Base-by-base conservation (phyloP, 2,329 filamentous ascomycete genomes). In the Paecilomyces variotii region DNA sequence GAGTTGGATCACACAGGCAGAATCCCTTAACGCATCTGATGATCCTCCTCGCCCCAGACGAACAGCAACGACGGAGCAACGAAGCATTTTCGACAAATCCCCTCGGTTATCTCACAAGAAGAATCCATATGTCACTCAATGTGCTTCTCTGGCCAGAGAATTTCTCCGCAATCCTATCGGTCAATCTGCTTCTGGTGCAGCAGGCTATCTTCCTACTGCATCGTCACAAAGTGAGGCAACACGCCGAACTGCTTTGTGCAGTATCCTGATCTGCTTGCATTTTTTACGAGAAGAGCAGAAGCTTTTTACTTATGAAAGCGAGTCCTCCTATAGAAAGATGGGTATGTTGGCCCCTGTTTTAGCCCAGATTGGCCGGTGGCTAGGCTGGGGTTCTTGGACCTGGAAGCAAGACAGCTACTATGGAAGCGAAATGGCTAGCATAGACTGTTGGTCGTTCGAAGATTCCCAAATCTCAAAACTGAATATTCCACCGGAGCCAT, bases 221-320 rank as follows among this genome's bases (percentile, higher is more conserved):
- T 71, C 67, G 62, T 75, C 81, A 56, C 82, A 79, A 57, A 77
- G 82, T 39, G 75, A 77, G 56, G 83, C 84, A 58, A 79, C 80
- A 55, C 82, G 85, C 51, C 80, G 82, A 58, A 86, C 85, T 57
- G 80, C 88, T 34, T 77, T 87, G 69, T 83, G 89, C 67, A 80
- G 89, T 56, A 82, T 93, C 39, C 78, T 95, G 63, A 78, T 87
- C 45, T 88, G 84, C 0, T 78, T 99, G 11, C 94, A 99, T 74
- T 79, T 97, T 2, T 78, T 96, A n/a, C 82, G 89, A 0, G 93
- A 99, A 71, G 94, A 99, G 70, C 82, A 89, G 62, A 97, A 96
- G 69, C 82, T 99, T 1, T 85, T 90, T 61, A 82, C 87, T 2
- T 75, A 79, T 57, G 78, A 79, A 52, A 74, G 76, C n/a, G 79